Base-by-base conservation (phyloP, 2,329 filamentous ascomycete genomes). In the Ophiocordyceps australis region DNA sequence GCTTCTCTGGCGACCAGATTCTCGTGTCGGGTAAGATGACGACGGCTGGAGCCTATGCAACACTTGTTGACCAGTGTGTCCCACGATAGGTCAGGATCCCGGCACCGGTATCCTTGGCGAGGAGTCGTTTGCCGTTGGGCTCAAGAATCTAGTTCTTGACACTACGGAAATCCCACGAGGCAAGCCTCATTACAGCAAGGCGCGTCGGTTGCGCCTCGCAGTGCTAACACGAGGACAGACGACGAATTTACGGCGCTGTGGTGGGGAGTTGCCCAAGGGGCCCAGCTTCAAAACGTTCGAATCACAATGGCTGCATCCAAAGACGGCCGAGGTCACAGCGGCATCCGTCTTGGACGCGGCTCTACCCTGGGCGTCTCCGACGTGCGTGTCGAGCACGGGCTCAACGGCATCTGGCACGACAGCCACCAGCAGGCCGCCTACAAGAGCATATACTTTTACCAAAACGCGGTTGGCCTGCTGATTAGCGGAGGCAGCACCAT, bases 241-340 rank as follows among this genome's bases (percentile, higher is more conserved):
- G 43, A 38, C 8, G 32, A 31, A 2, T 56, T 57, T 23, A 49
- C 47, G 3, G 54, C 54, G 4, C 43, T 59, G 0, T 50, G 40
- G 22, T 59, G 55, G 55, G 49, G 52, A 8, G 54, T 59, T n/a
- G 54, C 54, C 3, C 53, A 58, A 30, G 52, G 31, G 11, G 44
- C 49, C 1, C 49, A 55, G 24, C 40, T 57, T 6, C 51, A 54
- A 23, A 58, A 59, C 28, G 36, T 58, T 30, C 50, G 45, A 30
- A 58, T 59, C 24, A 40, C 31, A 12, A 54, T 59, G 52, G 35
- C 52, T 3, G 30, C 28, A 2, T 48, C 53, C 0, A 33, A 28
- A 20, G 45, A 48, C 22, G 46, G 45, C 17, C 35, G 40, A 1
- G 53, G 54, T 2, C 54, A 59, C 32, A 51, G 46, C 3, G 54